Percentiles rank a stretch among this genome's conserved stretches.
These are phyloP conservation scores for Euphorbia celastroides DNA, from an alignment of 441 rosid genomes.

Conservation along the genomic window DNA sequence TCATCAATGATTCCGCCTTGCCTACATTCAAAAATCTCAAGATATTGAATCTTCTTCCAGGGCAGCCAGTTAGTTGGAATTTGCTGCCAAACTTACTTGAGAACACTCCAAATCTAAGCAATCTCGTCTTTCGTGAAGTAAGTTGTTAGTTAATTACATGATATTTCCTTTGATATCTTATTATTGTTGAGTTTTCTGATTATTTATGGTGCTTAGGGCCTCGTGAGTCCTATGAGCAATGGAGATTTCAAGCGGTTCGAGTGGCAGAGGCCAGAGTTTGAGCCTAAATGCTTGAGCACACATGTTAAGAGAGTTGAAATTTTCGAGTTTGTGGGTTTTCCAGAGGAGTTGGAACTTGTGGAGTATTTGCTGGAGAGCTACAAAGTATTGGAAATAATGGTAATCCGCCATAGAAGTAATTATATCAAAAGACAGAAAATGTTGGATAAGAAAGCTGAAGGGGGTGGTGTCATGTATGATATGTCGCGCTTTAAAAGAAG, in stretches of 20 bases:
- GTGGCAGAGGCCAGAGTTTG: not conserved
- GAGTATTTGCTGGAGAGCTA: not conserved
- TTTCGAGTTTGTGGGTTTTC: not conserved
- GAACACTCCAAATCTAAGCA: not conserved
- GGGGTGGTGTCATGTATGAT: not conserved
- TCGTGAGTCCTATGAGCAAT: not conserved
- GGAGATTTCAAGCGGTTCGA: not conserved
- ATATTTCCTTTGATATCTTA: not conserved
- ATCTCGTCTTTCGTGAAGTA: not conserved
- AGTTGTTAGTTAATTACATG: not conserved
- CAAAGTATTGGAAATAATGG: not conserved
- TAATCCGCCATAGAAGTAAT: not conserved
- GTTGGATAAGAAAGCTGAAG: not conserved
- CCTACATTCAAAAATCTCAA: not conserved
- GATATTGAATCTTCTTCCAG: not conserved
- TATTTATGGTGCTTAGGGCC: not conserved
- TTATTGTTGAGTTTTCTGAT: no score
- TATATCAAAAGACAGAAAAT: not conserved
- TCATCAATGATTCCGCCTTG: not conserved
- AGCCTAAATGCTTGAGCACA: not conserved
- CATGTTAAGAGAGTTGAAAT: not conserved
- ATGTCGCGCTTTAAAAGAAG: not conserved
- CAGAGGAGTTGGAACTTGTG: not conserved
- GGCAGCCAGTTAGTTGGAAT: not conserved
- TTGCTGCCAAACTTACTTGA: no score